Evolutionary conservation across 2,329 filamentous ascomycete species (phyloP), one percentile per base, ranked within the genome.

Genomic region (Dactylellina sp.): DNA sequence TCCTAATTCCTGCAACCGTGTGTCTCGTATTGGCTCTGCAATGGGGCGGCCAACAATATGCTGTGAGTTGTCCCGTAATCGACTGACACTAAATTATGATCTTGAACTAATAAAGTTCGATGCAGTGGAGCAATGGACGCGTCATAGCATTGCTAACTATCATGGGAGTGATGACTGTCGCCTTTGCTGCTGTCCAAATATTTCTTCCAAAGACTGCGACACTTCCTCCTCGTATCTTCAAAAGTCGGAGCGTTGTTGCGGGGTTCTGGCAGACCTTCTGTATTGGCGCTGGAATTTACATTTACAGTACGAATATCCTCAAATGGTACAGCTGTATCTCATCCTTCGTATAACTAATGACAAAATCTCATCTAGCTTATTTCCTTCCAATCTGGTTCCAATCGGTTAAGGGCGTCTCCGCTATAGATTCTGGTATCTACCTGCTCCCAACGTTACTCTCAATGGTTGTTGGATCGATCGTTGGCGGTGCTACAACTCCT

Each of bases 11-110:
- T 0, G 84, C 84, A 18, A 83, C 88, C 24, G 82, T 88, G 12
- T 87, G 84, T 75, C 84, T 89, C 42, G 80, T 90, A 2, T 81
- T 90, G 2, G 87, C 87, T 0, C 81, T 90, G 37, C 86, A 89
- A 77, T 89, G 87, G 87, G 87, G 86, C 55, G 87, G 87, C 1
- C 83, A 83, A 1, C 82, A 79, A 0, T 86, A 87, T 75, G 75
- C 81, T 32, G 63, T 60, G 47, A 46, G 63, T 50, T 14, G 7
- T 9, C 20, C n/a, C 14, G 18, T 3, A 3, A 20, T 47, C 44
- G 2, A 11, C 14, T 16, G 16, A 2, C 9, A 16, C n/a, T 18
- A 18, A 5, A 2, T 16, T 18, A 35, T 14, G 11, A 12, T 32
- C 37, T 14, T 16, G 14, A 12, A 40, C 12, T 40, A 40, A 40